Percentiles rank a stretch among this genome's conserved stretches.
phyloP scores from a whole-genome alignment of 2,329 filamentous ascomycete species.

The Fusarium citri region DNA sequence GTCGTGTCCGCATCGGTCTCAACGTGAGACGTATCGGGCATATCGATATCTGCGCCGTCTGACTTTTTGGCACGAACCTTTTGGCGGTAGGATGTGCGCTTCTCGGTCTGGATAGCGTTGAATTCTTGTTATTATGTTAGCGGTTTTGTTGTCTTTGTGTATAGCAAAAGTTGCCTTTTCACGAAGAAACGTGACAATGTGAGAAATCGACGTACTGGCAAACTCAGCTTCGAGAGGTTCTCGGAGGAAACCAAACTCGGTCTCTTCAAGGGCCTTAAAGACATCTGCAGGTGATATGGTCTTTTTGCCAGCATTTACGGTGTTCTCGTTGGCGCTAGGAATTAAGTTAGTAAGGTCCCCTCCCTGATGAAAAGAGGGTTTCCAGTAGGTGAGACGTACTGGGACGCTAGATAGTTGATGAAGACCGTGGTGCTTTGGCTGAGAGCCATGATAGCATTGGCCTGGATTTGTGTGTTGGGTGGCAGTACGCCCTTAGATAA shows the following conservation, averaged over 20 bases:
- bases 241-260: slow-evolving; percentile 79
- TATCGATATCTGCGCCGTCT: slow-evolving; percentile 52
- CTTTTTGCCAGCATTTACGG: slow-evolving; percentile 75
- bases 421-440: slow-evolving; percentile 87
- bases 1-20: slow-evolving; percentile 50
- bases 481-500: slow-evolving; percentile 84
- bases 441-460: slow-evolving; percentile 82
- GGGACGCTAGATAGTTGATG: slow-evolving; percentile 80
- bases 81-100: slow-evolving; percentile 78
- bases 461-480: slow-evolving; percentile 84
- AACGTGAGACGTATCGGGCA: slow-evolving; percentile 50
- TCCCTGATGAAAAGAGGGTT: not conserved
- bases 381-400: slow-evolving; percentile 64
- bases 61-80: slow-evolving; percentile 75
- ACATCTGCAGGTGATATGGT: slow-evolving; percentile 82
- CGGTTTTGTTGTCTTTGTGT: not conserved
- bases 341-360: slow-evolving; percentile 9
- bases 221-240: slow-evolving; percentile 79
- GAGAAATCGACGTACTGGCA: slow-evolving; percentile 66
- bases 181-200: not conserved
- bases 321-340: slow-evolving; percentile 77
- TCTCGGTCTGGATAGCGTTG: slow-evolving; percentile 78
- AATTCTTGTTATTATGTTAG: slow-evolving; percentile 64
- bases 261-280: slow-evolving; percentile 79
- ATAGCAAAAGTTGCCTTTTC: not conserved